Evolutionary conservation across 129 eudicot genomes (phyloP).

Genomic region (Oenanthe sinensis): DNA sequence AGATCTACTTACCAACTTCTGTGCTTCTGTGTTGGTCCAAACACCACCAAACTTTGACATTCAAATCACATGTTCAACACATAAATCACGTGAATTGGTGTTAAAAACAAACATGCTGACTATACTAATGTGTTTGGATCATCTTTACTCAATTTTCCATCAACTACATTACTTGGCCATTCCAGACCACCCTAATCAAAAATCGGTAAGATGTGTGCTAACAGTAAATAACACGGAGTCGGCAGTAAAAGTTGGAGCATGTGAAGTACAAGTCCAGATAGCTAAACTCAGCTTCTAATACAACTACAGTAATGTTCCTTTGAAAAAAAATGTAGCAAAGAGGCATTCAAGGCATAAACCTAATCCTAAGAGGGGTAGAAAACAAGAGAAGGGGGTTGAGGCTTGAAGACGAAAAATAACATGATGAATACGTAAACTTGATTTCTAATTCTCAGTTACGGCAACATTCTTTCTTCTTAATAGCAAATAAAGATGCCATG

Average conservation of each 20-base stretch:
- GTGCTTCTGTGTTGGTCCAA: no score
- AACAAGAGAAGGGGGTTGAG: no score
- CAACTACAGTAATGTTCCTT: background rate
- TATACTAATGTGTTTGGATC: background rate
- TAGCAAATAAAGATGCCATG: background rate
- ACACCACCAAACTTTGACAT: no score
- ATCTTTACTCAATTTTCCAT: no score
- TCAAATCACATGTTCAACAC: no score
- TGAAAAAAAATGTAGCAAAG: background rate
- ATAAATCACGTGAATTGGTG: background rate
- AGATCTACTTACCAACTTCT: no score
- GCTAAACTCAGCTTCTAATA: background rate
- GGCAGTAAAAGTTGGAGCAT: background rate
- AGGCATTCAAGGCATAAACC: background rate
- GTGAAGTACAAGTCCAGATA: background rate
- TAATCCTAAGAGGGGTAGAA: no score
- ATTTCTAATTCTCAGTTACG: background rate
- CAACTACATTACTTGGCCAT: background rate
- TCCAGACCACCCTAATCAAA: background rate
- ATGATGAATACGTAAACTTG: background rate
- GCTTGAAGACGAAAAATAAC: background rate
- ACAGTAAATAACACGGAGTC: background rate
- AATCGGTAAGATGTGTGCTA: background rate
- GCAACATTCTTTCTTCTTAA: background rate
- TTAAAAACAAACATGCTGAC: no score